Evolutionary conservation across 768 basidiomycete species (phyloP).

Genomic region (Nevesoporus exiguus): DNA sequence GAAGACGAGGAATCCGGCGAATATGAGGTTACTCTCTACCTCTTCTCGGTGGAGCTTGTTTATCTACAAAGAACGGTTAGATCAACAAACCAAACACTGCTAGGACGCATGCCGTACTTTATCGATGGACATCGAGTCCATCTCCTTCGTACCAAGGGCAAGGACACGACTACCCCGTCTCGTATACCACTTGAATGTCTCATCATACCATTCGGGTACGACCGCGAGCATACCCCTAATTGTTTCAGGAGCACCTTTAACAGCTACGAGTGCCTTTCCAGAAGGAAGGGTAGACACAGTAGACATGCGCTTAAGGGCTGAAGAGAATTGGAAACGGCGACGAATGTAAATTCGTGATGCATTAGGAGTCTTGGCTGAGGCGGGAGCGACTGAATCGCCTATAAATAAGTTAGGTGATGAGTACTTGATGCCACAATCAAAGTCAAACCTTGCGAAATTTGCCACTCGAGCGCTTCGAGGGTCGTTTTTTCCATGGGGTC

Average conservation of each 20-base stretch:
- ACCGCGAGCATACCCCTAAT: constrained; percentile 79
- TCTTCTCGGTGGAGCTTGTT: constrained; percentile 81
- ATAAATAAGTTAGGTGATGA: constrained; percentile 1
- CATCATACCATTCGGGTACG: constrained; percentile 82
- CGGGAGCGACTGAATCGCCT: constrained; percentile 70
- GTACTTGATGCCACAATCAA: not conserved
- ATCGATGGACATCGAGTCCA: constrained; percentile 65
- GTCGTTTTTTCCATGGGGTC: constrained; percentile 99
- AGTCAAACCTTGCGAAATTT: constrained; percentile 58
- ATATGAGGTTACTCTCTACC: constrained; percentile 74
- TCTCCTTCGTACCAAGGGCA: constrained; percentile 85
- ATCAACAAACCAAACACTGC: not conserved
- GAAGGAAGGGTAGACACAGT: constrained; percentile 72
- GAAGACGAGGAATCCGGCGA: constrained; percentile 98
- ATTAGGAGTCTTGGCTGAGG: constrained; percentile 47
- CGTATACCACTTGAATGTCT: constrained; percentile 93
- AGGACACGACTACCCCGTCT: constrained; percentile 90
- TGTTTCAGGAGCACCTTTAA: constrained; percentile 98
- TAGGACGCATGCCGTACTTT: constrained; percentile 49
- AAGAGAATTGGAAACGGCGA: constrained; percentile 96
- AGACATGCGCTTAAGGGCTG: constrained; percentile 96
- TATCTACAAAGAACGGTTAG: constrained; percentile 48
- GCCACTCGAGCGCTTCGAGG: constrained; percentile 88
- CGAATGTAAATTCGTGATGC: constrained; percentile 67
- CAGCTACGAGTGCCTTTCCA: constrained; percentile 61